Evolutionary conservation across 2,329 filamentous ascomycete genomes (phyloP).

Genomic region (Diaporthe citri): DNA sequence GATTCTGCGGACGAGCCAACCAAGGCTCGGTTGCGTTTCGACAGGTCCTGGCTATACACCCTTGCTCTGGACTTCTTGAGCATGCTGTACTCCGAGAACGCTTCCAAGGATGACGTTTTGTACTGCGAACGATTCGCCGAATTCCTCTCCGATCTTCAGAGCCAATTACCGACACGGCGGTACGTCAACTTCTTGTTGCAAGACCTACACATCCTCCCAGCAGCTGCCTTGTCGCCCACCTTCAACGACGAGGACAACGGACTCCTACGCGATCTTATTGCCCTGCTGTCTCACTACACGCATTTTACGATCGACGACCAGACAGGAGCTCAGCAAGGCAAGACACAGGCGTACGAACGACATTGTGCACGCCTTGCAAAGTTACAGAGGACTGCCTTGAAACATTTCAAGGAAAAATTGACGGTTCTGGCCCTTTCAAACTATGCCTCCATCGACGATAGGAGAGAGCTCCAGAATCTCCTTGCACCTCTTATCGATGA

Average conservation of each 20-base stretch:
- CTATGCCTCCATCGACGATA: slow-evolving; percentile 86
- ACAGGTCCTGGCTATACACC: slow-evolving; percentile 93
- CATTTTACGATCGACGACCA: slow-evolving; percentile 93
- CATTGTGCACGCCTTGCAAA: slow-evolving; percentile 84
- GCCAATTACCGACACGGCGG: slow-evolving; percentile 91
- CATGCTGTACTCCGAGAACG: slow-evolving; percentile 72
- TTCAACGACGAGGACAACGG: slow-evolving; percentile 81
- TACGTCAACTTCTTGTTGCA: slow-evolving; percentile 91
- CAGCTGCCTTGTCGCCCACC: slow-evolving; percentile 82
- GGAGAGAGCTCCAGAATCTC: slow-evolving; percentile 82
- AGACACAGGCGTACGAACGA: slow-evolving; percentile 79
- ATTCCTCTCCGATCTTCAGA: slow-evolving; percentile 89
- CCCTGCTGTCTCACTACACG: slow-evolving; percentile 87
- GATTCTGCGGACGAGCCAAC: slow-evolving; percentile 85
- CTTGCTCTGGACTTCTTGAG: slow-evolving; percentile 86
- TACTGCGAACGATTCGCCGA: slow-evolving; percentile 97
- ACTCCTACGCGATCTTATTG: slow-evolving; percentile 83
- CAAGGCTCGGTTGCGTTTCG: slow-evolving; percentile 87
- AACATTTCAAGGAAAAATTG: slow-evolving; percentile 88
- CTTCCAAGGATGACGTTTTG: slow-evolving; percentile 71
- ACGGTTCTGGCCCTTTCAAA: slow-evolving; percentile 94
- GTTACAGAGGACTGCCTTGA: slow-evolving; percentile 82
- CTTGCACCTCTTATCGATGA: slow-evolving; percentile 79
- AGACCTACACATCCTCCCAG: slow-evolving; percentile 85
- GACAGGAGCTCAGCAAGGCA: slow-evolving; percentile 80